Percentiles rank a stretch among this genome's conserved stretches.
These are phyloP conservation scores for Colletotrichum sp. DNA, from an alignment of 2,329 filamentous ascomycete species.

Conservation along the genomic window DNA sequence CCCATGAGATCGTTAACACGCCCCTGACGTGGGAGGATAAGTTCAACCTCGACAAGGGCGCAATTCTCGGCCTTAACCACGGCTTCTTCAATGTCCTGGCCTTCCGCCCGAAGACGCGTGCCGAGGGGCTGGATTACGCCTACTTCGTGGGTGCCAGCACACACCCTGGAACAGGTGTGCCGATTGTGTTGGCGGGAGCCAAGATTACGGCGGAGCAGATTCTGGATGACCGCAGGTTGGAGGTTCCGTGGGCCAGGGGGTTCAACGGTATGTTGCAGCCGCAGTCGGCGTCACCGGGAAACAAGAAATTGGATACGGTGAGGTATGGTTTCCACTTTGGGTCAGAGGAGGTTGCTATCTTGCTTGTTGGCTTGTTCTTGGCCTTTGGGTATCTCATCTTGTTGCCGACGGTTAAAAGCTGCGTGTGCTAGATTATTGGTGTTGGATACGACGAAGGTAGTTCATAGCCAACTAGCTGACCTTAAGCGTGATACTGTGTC, in stretches of 20 bases:
- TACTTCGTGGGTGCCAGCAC: constrained; percentile 80
- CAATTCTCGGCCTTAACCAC: constrained; percentile 75
- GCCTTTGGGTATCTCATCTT: background rate
- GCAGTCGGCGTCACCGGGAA: background rate
- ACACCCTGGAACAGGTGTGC: constrained; percentile 78
- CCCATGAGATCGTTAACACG: constrained; percentile 70
- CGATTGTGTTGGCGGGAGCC: constrained; percentile 73
- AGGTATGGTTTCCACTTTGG: constrained; percentile 19
- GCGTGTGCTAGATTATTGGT: background rate
- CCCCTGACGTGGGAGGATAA: constrained; percentile 67
- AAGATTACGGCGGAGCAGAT: constrained; percentile 60
- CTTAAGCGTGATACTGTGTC: too few relatives aligned
- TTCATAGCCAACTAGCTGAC: too few relatives aligned
- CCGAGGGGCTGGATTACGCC: constrained; percentile 52
- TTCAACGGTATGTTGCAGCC: constrained; percentile 13
- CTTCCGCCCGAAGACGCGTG: constrained; percentile 66
- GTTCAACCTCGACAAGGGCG: constrained; percentile 79
- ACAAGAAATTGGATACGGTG: constrained; percentile 14
- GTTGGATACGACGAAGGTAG: too few relatives aligned
- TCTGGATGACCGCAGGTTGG: constrained; percentile 35
- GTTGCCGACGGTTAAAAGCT: background rate
- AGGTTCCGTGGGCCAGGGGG: constrained; percentile 31
- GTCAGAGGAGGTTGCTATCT: constrained; percentile 17
- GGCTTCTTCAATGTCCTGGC: constrained; percentile 76
- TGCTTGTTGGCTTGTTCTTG: background rate